These are phyloP conservation scores for Maudiozyma humilis DNA, from an alignment of 1,139 yeast species.

Conservation along the genomic window DNA sequence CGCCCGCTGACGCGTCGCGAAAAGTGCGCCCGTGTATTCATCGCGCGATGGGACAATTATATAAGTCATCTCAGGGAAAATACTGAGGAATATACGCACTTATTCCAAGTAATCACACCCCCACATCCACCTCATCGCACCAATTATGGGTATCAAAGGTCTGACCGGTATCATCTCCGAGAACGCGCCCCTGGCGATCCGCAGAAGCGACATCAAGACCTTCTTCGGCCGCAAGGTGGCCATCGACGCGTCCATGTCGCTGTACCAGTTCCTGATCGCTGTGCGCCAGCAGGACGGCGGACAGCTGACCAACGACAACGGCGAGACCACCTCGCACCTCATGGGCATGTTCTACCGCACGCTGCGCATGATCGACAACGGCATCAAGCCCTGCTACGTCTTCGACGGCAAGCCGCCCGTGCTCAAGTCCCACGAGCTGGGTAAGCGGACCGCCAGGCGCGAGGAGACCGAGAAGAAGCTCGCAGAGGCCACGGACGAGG, in stretches of 20 bases:
- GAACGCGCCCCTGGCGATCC: slow-evolving; percentile 77
- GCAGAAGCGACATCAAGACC: slow-evolving; percentile 71
- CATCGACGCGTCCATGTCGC: slow-evolving; percentile 77
- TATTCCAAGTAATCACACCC: too few species aligned
- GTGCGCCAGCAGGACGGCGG: slow-evolving; percentile 97
- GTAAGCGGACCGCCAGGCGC: slow-evolving; percentile 70
- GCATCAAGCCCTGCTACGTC: slow-evolving; percentile 91
- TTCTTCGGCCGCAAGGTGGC: slow-evolving; percentile 93
- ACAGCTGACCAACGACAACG: slow-evolving; percentile 76
- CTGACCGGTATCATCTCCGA: slow-evolving; percentile 58
- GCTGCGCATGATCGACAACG: slow-evolving; percentile 76
- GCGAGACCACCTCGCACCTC: slow-evolving; percentile 90
- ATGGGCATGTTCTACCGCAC: slow-evolving; percentile 96
- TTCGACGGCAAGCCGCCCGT: slow-evolving; percentile 90
- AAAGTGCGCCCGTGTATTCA: too few species aligned
- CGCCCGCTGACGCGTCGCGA: too few species aligned
- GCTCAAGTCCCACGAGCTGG: slow-evolving; percentile 85
- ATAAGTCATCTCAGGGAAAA: too few species aligned
- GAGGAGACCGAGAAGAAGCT: slow-evolving; percentile 68
- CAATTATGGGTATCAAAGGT: slow-evolving; percentile 69
- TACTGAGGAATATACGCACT: too few species aligned
- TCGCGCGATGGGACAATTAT: too few species aligned
- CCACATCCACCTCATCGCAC: too few species aligned
- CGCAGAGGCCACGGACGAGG: slow-evolving; percentile 43
- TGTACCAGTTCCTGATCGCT: slow-evolving; percentile 89